Evolutionary conservation across 148 eudicot species (phyloP).

Genomic region (Heliamphora exappendiculata): DNA sequence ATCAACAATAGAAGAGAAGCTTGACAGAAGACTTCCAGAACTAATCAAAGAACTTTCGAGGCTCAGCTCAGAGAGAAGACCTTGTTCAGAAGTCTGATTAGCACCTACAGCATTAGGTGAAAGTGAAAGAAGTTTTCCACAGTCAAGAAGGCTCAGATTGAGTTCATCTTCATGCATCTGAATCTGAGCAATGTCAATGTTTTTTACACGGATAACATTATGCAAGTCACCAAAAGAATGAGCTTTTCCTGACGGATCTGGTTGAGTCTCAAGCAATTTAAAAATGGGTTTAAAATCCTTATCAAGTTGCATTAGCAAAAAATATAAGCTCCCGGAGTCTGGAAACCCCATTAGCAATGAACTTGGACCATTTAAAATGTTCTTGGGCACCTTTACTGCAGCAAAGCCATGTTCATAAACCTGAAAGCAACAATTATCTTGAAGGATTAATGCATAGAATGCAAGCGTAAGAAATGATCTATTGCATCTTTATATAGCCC

Average conservation of each 20-base stretch:
- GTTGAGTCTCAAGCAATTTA: conserved; percentile 62
- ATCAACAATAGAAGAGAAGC: conserved; percentile 78
- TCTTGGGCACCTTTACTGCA: conserved; percentile 62
- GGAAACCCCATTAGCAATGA: conserved; percentile 84
- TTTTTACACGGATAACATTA: conserved; percentile 47
- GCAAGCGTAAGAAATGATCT: neutral
- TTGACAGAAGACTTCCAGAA: conserved; percentile 42
- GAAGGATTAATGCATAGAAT: neutral
- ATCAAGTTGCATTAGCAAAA: conserved; percentile 81
- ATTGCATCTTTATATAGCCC: neutral
- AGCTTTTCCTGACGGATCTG: conserved; percentile 48
- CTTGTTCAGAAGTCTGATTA: conserved; percentile 38
- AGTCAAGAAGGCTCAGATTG: conserved; percentile 68
- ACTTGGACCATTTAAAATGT: conserved; percentile 48
- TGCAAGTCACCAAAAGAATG: conserved; percentile 32
- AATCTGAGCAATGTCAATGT: conserved; percentile 65
- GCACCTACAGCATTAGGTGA: conserved; percentile 28
- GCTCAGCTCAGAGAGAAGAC: conserved; percentile 40
- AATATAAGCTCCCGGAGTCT: conserved; percentile 68
- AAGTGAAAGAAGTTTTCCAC: conserved; percentile 35
- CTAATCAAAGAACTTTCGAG: conserved; percentile 36
- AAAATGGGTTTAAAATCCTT: conserved; percentile 70
- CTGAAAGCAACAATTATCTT: conserved; percentile 31
- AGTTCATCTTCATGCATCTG: conserved; percentile 78
- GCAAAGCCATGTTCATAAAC: conserved; percentile 74